Conservation (phyloP, 2,329 filamentous ascomycete genomes). For the Penicillium psychrosexuale region DNA sequence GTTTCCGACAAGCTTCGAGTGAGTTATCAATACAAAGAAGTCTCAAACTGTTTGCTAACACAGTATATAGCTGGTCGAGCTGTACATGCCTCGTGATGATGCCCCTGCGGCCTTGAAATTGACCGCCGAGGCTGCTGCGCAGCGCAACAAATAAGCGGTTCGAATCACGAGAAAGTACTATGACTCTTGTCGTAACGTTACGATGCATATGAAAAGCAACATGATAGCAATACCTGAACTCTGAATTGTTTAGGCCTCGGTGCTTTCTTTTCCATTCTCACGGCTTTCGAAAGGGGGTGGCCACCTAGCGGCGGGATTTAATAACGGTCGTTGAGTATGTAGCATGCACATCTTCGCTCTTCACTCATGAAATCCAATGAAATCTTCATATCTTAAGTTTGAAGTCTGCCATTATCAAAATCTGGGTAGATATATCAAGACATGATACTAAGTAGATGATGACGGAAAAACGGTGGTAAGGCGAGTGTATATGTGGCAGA, state of each 20-base stretch:
- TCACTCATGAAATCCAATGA: neutral
- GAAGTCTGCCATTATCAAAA: neutral
- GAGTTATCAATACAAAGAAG: conserved; percentile 7
- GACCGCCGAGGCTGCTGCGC: conserved; percentile 69
- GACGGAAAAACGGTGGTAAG: too few species aligned
- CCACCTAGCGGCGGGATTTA: neutral
- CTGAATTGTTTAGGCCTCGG: neutral
- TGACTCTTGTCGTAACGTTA: neutral
- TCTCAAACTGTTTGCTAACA: conserved; percentile 15
- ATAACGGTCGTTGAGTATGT: neutral
- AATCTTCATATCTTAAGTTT: neutral
- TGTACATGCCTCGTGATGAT: conserved; percentile 77
- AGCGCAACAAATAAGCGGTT: conserved; percentile 52
- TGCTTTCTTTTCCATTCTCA: neutral
- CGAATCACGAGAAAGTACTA: neutral
- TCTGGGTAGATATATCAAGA: too few species aligned
- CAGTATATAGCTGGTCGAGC: conserved; percentile 68
- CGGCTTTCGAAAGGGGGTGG: neutral
- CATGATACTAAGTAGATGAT: neutral
- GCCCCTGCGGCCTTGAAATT: conserved; percentile 67
- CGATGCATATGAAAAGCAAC: neutral
- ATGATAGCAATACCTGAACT: neutral
- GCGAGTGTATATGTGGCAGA: too few species aligned
- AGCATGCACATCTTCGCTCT: neutral
- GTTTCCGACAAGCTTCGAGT: conserved; percentile 50